Evolutionary conservation across 164 flowering plant species (phyloP), one percentile per base, ranked within the genome.

Genomic region (Euptelea pleiosperma): DNA sequence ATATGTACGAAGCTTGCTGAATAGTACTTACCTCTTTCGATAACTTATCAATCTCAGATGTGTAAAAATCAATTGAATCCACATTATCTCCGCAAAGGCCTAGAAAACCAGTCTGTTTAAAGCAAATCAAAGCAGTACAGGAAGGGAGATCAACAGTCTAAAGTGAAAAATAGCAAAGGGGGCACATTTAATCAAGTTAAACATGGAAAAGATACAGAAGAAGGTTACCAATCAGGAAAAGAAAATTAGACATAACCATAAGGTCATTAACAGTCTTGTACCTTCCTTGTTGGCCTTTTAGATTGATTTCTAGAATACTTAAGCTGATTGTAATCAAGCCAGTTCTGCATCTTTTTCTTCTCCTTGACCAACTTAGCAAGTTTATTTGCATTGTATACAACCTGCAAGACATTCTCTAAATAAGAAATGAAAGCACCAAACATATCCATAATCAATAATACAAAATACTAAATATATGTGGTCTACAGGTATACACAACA

Each of bases 11-110:
- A 53, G 7, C 30, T 18, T 7, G 22, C 12, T 24, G 16, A 30
- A 4, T 8, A 37, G 1, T 10, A 21, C 79, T 76, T 76, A 86
- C 97, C 50, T 83, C 75, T 64, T 63, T 61, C 9, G 75, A 61
- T 44, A 85, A 63, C 45, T 43, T 71, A 15, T 77, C 81, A 58
- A 84, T 67, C 64, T 87, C 70, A 29, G 76, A 51, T 36, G 73
- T 58, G 58, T 82, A 80, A 48, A 48, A 73, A 31, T 87, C 83
- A 57, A 90, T 84, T 29, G 95, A 83, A 75, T 87, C 97, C 49
- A 82, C 82, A 21, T 22, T 65, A 6, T 69, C 52, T 43, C 97
- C 97, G 30, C 67, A 77, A 50, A 84, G 76, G 42, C 97, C 91
- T 29, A 85, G 78, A 62, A 72, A 76, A 57, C 97, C 93, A 72